These are phyloP conservation scores for Starmerella roubikii DNA, from an alignment of 805 yeast genomes.

Conservation along the genomic window DNA sequence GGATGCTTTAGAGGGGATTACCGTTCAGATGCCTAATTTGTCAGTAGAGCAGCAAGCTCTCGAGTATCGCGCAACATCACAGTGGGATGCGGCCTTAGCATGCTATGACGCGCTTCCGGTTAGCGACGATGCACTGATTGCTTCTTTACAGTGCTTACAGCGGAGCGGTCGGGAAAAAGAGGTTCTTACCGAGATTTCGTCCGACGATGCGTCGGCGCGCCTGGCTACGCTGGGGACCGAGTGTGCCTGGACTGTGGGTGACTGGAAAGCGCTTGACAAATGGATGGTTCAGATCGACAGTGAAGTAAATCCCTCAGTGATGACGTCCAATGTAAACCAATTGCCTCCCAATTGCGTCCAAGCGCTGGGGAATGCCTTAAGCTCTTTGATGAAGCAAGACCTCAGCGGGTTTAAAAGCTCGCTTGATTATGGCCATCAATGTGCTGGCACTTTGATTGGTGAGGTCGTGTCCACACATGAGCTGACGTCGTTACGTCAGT, in stretches of 20 bases:
- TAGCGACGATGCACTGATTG: constrained; percentile 29
- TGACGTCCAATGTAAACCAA: not conserved
- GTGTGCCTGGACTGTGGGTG: constrained; percentile 57
- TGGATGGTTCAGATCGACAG: constrained; percentile 28
- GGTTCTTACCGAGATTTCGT: constrained; percentile 37
- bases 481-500: constrained; percentile 38
- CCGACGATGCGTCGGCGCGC: constrained; percentile 17
- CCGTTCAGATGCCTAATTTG: constrained; percentile 51
- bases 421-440: constrained; percentile 38
- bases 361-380: constrained; percentile 41
- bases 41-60: constrained; percentile 61
- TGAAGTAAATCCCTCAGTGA: not conserved
- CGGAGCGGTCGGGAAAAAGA: constrained; percentile 67
- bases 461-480: constrained; percentile 26
- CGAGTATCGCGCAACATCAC: constrained; percentile 71
- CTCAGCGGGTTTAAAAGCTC: constrained; percentile 28
- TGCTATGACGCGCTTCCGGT: constrained; percentile 47
- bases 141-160: constrained; percentile 54
- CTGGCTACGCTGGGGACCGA: constrained; percentile 51
- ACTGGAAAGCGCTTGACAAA: constrained; percentile 26
- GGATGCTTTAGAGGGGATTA: constrained; percentile 78
- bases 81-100: constrained; percentile 78
- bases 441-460: constrained; percentile 49
- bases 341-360: constrained; percentile 8
- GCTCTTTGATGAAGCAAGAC: constrained; percentile 31